Base-by-base conservation (phyloP, 2,329 filamentous ascomycete genomes). In the Trichophyton rubrum region DNA sequence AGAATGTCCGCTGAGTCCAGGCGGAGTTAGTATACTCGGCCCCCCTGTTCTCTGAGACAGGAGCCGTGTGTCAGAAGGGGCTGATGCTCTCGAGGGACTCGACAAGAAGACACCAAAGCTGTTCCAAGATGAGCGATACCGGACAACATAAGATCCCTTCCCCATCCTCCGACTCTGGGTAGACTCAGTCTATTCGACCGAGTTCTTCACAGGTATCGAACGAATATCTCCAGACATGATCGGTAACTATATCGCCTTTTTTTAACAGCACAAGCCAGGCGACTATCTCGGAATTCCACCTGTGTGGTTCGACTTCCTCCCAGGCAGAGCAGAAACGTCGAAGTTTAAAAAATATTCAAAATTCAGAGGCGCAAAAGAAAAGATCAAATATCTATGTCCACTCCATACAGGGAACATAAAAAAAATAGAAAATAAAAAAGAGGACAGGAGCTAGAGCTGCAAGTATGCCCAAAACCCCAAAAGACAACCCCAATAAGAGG, bases 401-500 rank as follows among this genome's bases (percentile, higher is more conserved):
- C 8, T 8, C 51, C 40, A 41, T 41, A 41, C 38, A 41, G 5
- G 38, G 38, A 41, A n/a, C 27, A 30, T 30, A 7, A 6, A 27
- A 27, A 27, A 27, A 27, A 27, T 27, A 38, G 9, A 13, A 41
- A 41, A 17, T 17, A 47, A 57, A 40, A 40, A 43, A 27, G 22
- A 43, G 55, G 55, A 15, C 38, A 13, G 20, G 30, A 30, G 61
- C 45, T 58, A 55, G 56, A 62, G 49, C 49, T 62, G 64, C 64
- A 65, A 43, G 64, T 63, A 40, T 65, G 63, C 64, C 64, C 64
- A 65, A 65, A 60, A 56, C 51, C 55, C 56, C 56, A 47, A 47
- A 30, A 57, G n/a, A 41, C 55, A 57, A 53, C 43, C 58, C 62
- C 59, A 66, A 66, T 64, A 60, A 64, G 63, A 70, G 72, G 70